These are phyloP conservation scores for Gossypium trilobum DNA, from an alignment of 441 rosid species.

Conservation along the genomic window DNA sequence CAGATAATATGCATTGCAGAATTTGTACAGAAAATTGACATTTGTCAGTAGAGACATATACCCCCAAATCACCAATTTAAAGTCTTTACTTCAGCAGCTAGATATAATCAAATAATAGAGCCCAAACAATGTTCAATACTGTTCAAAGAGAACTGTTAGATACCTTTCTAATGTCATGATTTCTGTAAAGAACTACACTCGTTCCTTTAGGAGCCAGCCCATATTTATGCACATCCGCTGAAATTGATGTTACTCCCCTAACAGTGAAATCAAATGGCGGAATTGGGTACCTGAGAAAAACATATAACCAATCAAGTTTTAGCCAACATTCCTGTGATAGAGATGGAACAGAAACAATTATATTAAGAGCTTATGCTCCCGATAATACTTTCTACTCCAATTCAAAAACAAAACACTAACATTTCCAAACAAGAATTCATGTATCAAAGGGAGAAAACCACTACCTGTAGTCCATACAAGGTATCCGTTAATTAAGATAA, in stretches of 20 bases:
- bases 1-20: not conserved
- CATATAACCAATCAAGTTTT: not conserved
- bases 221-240: conserved; percentile 88
- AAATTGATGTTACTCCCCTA: conserved; percentile 81
- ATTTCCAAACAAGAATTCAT: not conserved
- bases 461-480: conserved; percentile 2
- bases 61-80: not conserved
- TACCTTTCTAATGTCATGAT: conserved; percentile 95
- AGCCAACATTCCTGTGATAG: not conserved
- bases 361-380: not conserved
- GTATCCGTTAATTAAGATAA: not conserved
- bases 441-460: not conserved
- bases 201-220: conserved; percentile 98
- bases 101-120: not conserved
- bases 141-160: not conserved
- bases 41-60: not conserved
- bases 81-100: not conserved
- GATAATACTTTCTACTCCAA: not conserved
- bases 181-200: conserved; percentile 80
- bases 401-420: conserved; percentile 1
- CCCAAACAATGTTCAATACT: conserved; percentile 6
- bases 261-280: conserved; percentile 86
- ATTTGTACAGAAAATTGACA: not conserved
- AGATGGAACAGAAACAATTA: not conserved
- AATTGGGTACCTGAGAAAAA: conserved; percentile 52